Evolutionary conservation across 805 yeast species (phyloP), one percentile per base, ranked within the genome.

Genomic region (Pichia ethanolica): DNA sequence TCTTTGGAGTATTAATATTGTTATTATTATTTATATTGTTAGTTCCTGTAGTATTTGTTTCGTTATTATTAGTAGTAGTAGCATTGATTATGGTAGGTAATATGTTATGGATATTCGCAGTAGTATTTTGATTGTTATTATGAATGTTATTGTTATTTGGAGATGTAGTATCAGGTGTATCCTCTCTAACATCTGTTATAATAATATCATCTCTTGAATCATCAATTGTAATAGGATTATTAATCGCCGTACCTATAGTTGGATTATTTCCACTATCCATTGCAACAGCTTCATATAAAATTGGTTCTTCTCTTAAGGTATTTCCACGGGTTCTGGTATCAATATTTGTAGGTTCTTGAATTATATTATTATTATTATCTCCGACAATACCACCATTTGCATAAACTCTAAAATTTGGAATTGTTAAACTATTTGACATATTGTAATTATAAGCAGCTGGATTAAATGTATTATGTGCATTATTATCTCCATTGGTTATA

Each of bases 371-470:
- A 30, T 7, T 45, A 11, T 27, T 14, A 12, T 27, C 27, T n/a
- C 37, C 32, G 14, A 20, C 20, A 13, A 43, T 28, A n/a, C 30
- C 35, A 12, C 25, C 43, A 34, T 35, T 35, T 7, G 41, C 32
- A 20, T 40, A 43, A 14, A 37, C 43, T 47, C 53, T 28, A 33
- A 63, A 47, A 45, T 63, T 62, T 11, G 65, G 55, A 47, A 63
- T 59, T 1, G 67, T 63, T 37, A 61, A 66, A 44, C 64, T 59
- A 37, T 58, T 63, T 4, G 66, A 60, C 45, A 63, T 47, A 44
- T 49, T 61, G 33, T 53, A 45, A 35, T 60, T 61, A 56, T 62
- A 63, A 4, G 56, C 44, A 26, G 55, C 59, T 5, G 63, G 46
- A 49, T 61, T 62, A 47, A 61, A 64, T 28, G 64, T 47, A 47